A percentile compares a stretch with the other conserved stretches of the same genome.
These are phyloP conservation scores for Prunus campanulata DNA, from an alignment of 306 rosid species.

Conservation along the genomic window DNA sequence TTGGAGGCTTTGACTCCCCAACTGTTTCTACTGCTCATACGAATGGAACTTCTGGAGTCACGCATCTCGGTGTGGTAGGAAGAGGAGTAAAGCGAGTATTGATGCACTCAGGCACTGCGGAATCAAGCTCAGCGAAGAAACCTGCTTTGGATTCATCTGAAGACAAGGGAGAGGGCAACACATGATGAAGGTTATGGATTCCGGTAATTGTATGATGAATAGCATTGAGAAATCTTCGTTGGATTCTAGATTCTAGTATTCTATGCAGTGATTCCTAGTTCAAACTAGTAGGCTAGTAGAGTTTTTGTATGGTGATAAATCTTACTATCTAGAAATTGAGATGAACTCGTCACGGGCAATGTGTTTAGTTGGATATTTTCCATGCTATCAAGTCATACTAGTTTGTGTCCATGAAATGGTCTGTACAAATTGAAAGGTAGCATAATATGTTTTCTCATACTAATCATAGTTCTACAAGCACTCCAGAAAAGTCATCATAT, in stretches of 20 bases:
- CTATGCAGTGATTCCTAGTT: not conserved
- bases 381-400: not conserved
- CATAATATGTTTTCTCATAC: not conserved
- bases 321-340: not conserved
- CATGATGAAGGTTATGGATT: conserved; percentile 38
- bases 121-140: conserved; percentile 57
- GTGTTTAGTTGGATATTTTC: not conserved
- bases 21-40: conserved; percentile 79
- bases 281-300: not conserved
- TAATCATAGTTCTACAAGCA: not conserved
- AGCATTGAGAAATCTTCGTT: not conserved
- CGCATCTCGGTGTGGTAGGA: conserved; percentile 96
- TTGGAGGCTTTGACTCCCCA: conserved; percentile 78
- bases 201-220: not conserved
- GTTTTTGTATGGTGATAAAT: not conserved
- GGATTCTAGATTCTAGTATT: conserved; percentile 2
- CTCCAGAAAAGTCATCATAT: too few species aligned
- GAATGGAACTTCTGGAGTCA: conserved; percentile 73
- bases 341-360: not conserved
- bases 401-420: not conserved
- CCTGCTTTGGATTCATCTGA: conserved; percentile 54
- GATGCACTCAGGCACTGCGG: conserved; percentile 39
- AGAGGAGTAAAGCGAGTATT: conserved; percentile 89
- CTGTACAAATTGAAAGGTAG: not conserved
- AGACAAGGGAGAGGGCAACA: conserved; percentile 49